Percentiles rank a stretch among this genome's conserved stretches.
Evolutionary conservation across 192 early-diverging fungal species (phyloP).

Genomic region (Coemansia sp.): DNA sequence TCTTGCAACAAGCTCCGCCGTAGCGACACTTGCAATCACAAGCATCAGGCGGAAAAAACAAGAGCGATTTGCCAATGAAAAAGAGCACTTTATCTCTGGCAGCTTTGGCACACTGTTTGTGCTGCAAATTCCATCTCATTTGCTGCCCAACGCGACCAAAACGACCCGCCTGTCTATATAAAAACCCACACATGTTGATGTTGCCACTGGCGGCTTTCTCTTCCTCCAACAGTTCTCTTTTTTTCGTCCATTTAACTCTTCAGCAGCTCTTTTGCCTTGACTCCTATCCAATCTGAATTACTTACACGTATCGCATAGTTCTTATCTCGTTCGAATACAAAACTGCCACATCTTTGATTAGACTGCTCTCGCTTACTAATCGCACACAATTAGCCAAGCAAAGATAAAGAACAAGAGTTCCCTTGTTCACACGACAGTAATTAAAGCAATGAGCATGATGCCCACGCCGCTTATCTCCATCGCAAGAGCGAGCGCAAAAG

Average conservation of each 20-base stretch:
- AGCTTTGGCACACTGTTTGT: no score
- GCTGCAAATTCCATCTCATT: no score
- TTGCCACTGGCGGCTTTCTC: background rate
- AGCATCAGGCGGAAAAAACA: no score
- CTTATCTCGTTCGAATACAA: conserved; percentile 17
- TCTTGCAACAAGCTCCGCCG: no score
- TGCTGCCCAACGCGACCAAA: no score
- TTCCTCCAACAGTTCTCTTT: background rate
- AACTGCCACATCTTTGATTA: conserved; percentile 21
- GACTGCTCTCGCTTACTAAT: background rate
- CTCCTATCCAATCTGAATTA: background rate
- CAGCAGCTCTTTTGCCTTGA: background rate
- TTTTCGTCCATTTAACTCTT: background rate
- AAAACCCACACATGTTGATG: no score
- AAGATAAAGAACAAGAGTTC: background rate
- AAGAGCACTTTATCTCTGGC: no score
- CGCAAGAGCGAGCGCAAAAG: background rate
- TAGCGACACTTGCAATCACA: no score
- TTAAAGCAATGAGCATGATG: background rate
- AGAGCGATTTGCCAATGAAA: no score
- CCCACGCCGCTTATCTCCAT: background rate
- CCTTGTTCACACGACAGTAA: conserved; percentile 3
- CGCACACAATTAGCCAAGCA: background rate
- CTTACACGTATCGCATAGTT: background rate
- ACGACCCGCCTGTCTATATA: no score